Evolutionary conservation across 2,329 filamentous ascomycete genomes (phyloP), one percentile per base, ranked within the genome.

Genomic region (Fusarium longipes): DNA sequence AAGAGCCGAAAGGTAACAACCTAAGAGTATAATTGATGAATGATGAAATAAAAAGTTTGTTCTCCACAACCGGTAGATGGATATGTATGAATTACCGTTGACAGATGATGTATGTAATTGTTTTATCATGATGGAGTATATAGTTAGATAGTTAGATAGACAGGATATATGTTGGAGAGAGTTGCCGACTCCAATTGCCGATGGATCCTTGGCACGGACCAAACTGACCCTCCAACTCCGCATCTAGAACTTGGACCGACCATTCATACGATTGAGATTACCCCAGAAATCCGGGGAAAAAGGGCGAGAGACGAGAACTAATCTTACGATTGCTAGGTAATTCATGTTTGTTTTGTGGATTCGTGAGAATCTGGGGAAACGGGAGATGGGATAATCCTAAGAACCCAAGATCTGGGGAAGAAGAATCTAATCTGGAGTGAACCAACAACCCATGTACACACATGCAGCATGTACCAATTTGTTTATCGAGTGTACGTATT

Each of bases 101-200:
- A 27, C 17, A 10, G 12, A 9, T 14, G 15, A 14, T n/a, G 5
- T 27, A 22, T 24, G 18, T 27, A 38, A 36, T 54, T 15, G 9
- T 18, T 22, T 50, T 14, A 14, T 17, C n/a, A 29, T n/a, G n/a
- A 14, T 35, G 17, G 8, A 18, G 6, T 48, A 36, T 14, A 24
- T 20, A n/a, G n/a, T n/a, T n/a, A n/a, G n/a, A n/a, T n/a, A n/a
- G n/a, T n/a, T n/a, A n/a, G n/a, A n/a, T n/a, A n/a, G n/a, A n/a
- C n/a, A n/a, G 27, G 22, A 32, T 14, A 8, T 24, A 10, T 39
- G 20, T 56, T 49, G 42, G 35, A 43, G 67, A 44, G 12, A 20
- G 64, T 73, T 73, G 70, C 70, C 70, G 70, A 73, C 68, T 65
- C 43, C 57, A 73, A 73, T 54, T 73, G 70, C 70, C 70, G 70